Evolutionary conservation across 2,329 filamentous ascomycete genomes (phyloP).

Genomic region (Apiospora aurea): DNA sequence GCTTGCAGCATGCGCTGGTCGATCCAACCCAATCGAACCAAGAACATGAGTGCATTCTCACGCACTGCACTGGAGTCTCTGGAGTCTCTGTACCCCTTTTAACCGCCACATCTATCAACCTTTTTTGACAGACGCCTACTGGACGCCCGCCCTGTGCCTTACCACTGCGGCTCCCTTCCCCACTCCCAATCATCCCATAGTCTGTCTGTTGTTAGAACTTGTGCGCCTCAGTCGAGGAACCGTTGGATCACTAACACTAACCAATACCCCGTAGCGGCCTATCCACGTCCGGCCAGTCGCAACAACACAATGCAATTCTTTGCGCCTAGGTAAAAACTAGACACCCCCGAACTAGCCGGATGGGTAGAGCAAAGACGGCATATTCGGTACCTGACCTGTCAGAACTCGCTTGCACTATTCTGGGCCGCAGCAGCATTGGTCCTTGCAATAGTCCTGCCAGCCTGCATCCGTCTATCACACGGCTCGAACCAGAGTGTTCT

Average conservation of each 20-base stretch:
- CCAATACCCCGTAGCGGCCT: not conserved
- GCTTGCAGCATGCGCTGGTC: not conserved
- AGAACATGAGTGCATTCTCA: not conserved
- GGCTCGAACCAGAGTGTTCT: not conserved
- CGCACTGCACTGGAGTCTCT: not conserved
- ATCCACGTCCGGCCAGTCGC: not conserved
- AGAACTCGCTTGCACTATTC: not conserved
- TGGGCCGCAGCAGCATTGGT: not conserved
- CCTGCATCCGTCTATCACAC: not conserved
- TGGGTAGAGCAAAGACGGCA: not conserved
- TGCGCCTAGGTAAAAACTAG: not conserved
- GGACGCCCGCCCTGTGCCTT: slow-evolving; percentile 12
- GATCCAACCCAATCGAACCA: slow-evolving; percentile 6
- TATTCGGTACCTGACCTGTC: not conserved
- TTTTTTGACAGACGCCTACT: slow-evolving; percentile 10
- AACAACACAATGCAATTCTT: not conserved
- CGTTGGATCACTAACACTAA: slow-evolving; percentile 10
- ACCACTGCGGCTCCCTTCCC: slow-evolving; percentile 3
- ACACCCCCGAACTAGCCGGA: not conserved
- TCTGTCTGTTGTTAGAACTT: not conserved
- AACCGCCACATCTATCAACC: not conserved
- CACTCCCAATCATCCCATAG: slow-evolving; percentile 6
- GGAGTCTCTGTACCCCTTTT: not conserved
- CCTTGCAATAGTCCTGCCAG: slow-evolving; percentile 4
- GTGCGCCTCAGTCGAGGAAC: slow-evolving; percentile 10